Evolutionary conservation across 352 stramenopile species (phyloP).

Genomic region (Pythium biforme): DNA sequence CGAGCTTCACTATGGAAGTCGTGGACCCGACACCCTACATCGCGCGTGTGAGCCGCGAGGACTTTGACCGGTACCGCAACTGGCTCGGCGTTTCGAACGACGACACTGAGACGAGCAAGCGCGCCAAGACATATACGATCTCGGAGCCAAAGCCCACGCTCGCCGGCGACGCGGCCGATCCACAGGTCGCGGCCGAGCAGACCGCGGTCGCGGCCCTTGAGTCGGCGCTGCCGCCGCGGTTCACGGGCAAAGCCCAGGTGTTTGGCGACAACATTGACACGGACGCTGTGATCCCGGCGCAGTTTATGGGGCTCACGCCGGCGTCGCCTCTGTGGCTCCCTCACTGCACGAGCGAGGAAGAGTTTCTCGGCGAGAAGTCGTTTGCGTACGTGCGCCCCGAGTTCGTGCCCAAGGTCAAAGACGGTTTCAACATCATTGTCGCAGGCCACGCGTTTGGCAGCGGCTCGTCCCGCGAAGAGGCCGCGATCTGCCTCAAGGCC

Average conservation of each 20-base stretch:
- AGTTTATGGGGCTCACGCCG: constrained; percentile 85
- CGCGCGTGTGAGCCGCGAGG: constrained; percentile 58
- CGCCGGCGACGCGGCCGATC: constrained; percentile 23
- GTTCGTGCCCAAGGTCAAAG: constrained; percentile 65
- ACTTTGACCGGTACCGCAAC: constrained; percentile 80
- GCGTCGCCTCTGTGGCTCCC: constrained; percentile 73
- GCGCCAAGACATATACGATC: constrained; percentile 35
- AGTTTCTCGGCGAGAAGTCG: constrained; percentile 76
- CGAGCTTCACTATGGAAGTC: constrained; percentile 79
- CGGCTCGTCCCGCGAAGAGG: constrained; percentile 77
- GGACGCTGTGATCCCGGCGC: constrained; percentile 75
- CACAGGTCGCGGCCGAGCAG: constrained; percentile 55
- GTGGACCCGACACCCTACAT: constrained; percentile 65
- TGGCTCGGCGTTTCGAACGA: constrained; percentile 52
- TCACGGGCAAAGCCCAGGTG: constrained; percentile 64
- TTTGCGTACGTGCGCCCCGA: constrained; percentile 83
- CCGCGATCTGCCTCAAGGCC: constrained; percentile 79
- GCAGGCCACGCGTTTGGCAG: constrained; percentile 71
- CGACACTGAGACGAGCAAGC: constrained; percentile 6
- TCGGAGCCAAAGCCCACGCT: constrained; percentile 47
- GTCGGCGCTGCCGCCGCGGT: constrained; percentile 48
- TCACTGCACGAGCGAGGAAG: constrained; percentile 76
- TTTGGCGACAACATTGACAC: constrained; percentile 85
- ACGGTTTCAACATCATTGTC: constrained; percentile 81
- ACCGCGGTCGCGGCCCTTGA: constrained; percentile 54